These are phyloP conservation scores for Eucalyptus sp. DNA, from an alignment of 345 rosid species.

Conservation along the genomic window DNA sequence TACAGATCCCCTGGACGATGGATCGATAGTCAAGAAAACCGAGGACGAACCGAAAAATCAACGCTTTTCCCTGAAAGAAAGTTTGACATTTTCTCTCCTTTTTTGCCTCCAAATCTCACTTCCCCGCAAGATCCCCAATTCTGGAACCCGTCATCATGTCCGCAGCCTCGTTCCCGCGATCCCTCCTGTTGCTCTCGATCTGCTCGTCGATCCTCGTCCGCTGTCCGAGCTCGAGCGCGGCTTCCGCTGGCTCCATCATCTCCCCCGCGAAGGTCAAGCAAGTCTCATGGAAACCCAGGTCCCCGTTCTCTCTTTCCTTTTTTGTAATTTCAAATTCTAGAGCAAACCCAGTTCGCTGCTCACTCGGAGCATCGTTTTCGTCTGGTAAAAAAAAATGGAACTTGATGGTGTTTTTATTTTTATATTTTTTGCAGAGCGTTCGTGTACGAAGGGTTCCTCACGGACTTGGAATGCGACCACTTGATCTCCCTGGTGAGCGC, in stretches of 20 bases:
- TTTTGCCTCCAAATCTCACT: background rate
- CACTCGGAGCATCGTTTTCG: background rate
- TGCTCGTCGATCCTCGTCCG: slow-evolving; percentile 17
- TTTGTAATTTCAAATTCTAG: background rate
- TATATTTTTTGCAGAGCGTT: slow-evolving; percentile 39
- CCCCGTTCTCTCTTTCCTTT: background rate
- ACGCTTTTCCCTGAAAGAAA: background rate
- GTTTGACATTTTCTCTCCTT: background rate
- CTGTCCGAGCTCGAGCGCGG: slow-evolving; percentile 25
- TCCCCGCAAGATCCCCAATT: background rate
- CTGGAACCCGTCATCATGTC: background rate
- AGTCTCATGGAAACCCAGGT: slow-evolving; percentile 85
- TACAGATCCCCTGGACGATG: background rate
- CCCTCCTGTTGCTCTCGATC: slow-evolving; percentile 14
- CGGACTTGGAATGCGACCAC: slow-evolving; percentile 95
- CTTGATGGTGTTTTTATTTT: background rate
- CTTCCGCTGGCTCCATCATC: slow-evolving; percentile 51
- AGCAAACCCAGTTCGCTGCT: background rate
- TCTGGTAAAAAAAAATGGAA: background rate
- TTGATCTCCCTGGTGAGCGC: slow-evolving; percentile 72
- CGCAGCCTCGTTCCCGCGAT: background rate
- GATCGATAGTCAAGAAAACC: background rate
- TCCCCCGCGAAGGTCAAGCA: slow-evolving; percentile 85
- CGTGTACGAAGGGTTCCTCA: slow-evolving; percentile 83
- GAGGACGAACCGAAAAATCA: background rate